Evolutionary conservation across 2,329 filamentous ascomycete species (phyloP), one percentile per base, ranked within the genome.

Genomic region (Iodosphaeria phyllophila): DNA sequence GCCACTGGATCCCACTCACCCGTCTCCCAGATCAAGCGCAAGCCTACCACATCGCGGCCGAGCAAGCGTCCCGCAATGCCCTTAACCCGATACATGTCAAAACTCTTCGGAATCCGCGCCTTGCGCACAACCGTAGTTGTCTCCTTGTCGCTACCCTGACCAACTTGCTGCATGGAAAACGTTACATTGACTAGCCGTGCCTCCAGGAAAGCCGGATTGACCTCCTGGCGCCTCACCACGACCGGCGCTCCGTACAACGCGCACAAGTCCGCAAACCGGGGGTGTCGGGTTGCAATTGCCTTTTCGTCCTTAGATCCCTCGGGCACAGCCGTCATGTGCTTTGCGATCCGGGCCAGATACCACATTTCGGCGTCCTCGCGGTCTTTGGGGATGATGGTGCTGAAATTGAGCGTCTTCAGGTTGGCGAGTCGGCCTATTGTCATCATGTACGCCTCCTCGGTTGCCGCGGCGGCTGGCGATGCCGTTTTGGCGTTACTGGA

Each of bases 321-420:
- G 0, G 67, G 53, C 0, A 68, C 62, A 4, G 59, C 52, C 1
- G 70, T 62, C 19, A 93, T 56, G 42, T 89, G 78, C 32, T 71
- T 72, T 8, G 66, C 77, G 29, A 93, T 89, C 27, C 77, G 66
- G 1, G 74, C 79, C 8, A 95, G 66, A 46, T 98, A 98, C 46
- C 92, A 98, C 40, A 86, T 74, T 38, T 95, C 89, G 4, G 83
- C 83, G 40, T 95, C 89, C 27, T 69, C 60, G 11, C 86, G 70
- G 44, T 95, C 84, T 20, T 74, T 67, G 1, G 57, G 37, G 0
- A 71, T 72, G 36, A 95, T 72, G 10, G 56, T 52, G 32, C 71
- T 72, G 44, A 78, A 82, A 43, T 89, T 89, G 16, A 93, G 60
- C 1, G 56, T 59, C 26, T 61, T 62, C 7, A 95, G 61, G 2